Evolutionary conservation across 257 asterid species (phyloP).

Genomic region (Anisodus acutangulus): DNA sequence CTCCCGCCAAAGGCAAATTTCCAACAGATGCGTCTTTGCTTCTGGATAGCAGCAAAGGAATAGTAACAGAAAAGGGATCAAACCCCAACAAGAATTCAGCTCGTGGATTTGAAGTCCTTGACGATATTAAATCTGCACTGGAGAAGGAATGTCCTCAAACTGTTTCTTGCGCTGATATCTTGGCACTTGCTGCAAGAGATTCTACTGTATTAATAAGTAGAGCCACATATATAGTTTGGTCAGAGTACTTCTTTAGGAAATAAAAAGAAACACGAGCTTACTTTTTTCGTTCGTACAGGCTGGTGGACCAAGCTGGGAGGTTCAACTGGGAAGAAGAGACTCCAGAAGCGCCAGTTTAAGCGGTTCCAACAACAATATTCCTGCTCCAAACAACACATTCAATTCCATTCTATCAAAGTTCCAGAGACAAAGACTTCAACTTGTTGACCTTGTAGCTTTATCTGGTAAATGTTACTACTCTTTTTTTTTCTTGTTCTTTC

Average conservation of each 20-base stretch:
- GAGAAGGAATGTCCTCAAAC: constrained; percentile 82
- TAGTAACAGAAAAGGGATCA: constrained; percentile 70
- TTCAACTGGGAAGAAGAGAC: constrained; percentile 93
- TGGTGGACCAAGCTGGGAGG: constrained; percentile 89
- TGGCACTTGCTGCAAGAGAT: constrained; percentile 87
- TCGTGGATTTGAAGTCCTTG: constrained; percentile 85
- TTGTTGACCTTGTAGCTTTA: constrained; percentile 85
- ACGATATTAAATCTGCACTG: constrained; percentile 77
- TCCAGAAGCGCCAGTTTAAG: constrained; percentile 80
- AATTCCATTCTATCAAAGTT: constrained; percentile 83
- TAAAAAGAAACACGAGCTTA: background rate
- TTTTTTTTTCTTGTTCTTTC: background rate
- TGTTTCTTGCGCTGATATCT: constrained; percentile 86
- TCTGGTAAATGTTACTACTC: constrained; percentile 53
- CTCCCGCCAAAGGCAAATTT: too few species aligned
- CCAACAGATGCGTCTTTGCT: constrained; percentile 92
- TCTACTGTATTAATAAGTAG: constrained; percentile 71
- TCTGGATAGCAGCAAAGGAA: constrained; percentile 58
- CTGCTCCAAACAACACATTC: constrained; percentile 92
- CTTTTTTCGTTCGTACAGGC: constrained; percentile 42
- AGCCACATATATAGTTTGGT: background rate
- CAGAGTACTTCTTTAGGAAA: background rate
- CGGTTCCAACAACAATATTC: constrained; percentile 86
- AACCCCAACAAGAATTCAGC: constrained; percentile 75
- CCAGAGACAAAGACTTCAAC: constrained; percentile 67